Evolutionary conservation across 2,329 filamentous ascomycete species (phyloP).

Genomic region (Cordyceps farinosa): DNA sequence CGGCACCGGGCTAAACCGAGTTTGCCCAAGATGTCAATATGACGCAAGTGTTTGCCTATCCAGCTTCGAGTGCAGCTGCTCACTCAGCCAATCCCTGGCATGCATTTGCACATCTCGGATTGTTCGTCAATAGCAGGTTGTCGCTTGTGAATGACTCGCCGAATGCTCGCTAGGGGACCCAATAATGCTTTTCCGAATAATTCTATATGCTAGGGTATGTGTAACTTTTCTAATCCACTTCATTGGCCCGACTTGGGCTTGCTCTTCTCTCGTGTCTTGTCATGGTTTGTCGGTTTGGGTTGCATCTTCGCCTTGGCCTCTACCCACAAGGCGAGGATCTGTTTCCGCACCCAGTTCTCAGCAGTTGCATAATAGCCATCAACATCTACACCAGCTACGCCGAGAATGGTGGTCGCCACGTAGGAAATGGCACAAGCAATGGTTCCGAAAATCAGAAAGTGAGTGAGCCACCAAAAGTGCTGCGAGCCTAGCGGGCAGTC

Average conservation of each 20-base stretch:
- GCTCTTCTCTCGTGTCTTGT: slow-evolving; percentile 6
- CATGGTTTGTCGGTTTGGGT: background rate
- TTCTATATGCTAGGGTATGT: slow-evolving; percentile 12
- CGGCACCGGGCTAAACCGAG: background rate
- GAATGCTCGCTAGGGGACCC: background rate
- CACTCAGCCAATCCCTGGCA: background rate
- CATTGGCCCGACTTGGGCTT: background rate
- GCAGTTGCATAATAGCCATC: slow-evolving; percentile 27
- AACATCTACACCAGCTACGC: slow-evolving; percentile 33
- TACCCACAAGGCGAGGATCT: background rate
- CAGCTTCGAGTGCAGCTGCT: background rate
- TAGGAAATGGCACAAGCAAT: slow-evolving; percentile 32
- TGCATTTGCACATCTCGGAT: background rate
- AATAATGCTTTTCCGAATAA: background rate
- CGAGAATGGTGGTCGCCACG: slow-evolving; percentile 25
- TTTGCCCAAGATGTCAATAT: background rate
- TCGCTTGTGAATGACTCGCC: background rate
- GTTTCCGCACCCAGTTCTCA: slow-evolving; percentile 18
- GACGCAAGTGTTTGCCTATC: slow-evolving; percentile 5
- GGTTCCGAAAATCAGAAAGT: slow-evolving; percentile 63
- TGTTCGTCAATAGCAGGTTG: background rate
- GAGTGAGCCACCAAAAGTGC: slow-evolving; percentile 91
- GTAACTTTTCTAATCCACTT: slow-evolving; percentile 1
- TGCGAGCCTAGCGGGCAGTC: slow-evolving; percentile 79
- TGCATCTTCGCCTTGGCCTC: background rate